Evolutionary conservation across 257 asterid species (phyloP).

Genomic region (Jacaranda copaia): DNA sequence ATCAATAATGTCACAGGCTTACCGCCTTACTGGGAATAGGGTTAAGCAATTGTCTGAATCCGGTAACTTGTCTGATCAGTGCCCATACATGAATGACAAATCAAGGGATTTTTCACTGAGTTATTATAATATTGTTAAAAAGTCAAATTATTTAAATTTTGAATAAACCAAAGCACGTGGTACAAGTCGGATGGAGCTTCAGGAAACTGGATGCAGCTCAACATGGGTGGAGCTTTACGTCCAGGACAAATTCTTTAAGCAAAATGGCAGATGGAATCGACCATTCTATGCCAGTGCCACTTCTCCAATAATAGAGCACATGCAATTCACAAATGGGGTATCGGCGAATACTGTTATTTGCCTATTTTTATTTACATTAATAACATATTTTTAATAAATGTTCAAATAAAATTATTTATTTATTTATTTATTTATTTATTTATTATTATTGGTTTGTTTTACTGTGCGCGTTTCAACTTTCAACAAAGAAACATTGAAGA

Average conservation of each 20-base stretch:
- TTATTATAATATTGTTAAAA: not conserved
- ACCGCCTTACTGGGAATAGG: not conserved
- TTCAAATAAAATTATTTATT: too few relatives aligned
- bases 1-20: slow-evolving; percentile 1
- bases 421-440: too few relatives aligned
- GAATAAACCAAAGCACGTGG: slow-evolving; percentile 44
- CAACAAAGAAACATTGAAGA: too few relatives aligned
- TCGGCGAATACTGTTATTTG: not conserved
- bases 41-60: not conserved
- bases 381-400: too few relatives aligned
- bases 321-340: slow-evolving; percentile 6
- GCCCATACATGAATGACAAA: not conserved
- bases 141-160: slow-evolving; percentile 42
- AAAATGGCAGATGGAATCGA: not conserved
- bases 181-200: slow-evolving; percentile 38
- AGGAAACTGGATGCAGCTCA: slow-evolving; percentile 38
- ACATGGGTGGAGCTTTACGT: slow-evolving; percentile 33
- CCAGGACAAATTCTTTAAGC: too few relatives aligned
- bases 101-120: not conserved
- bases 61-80: not conserved
- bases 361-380: not conserved
- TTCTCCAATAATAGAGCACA: not conserved
- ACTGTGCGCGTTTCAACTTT: too few relatives aligned
- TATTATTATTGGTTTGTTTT: too few relatives aligned
- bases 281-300: not conserved